A percentile compares a stretch with the other conserved stretches of the same genome.
Conservation (phyloP, 2,329 filamentous ascomycete species). For the Fusarium camptoceras region DNA sequence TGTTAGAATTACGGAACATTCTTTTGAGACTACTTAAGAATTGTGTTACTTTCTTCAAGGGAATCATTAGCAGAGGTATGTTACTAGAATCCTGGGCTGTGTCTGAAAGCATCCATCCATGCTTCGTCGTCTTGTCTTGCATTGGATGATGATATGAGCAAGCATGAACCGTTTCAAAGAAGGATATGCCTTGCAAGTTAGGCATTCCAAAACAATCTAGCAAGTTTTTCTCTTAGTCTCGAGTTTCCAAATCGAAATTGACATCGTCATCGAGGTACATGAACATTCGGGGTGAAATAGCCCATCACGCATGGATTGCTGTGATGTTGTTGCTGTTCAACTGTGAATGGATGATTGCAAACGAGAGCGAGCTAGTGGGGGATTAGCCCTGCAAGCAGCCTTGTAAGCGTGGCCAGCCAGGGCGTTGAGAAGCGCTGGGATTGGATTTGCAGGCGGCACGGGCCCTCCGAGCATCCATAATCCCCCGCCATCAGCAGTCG, state of each 20-base stretch:
- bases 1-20: constrained; percentile 1
- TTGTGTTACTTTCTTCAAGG: neutral
- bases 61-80: neutral
- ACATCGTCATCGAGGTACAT: constrained; percentile 16
- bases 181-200: constrained; percentile 3
- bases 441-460: constrained; percentile 29
- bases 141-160: constrained; percentile 28
- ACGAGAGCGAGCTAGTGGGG: constrained; percentile 29
- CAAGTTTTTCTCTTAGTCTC: neutral
- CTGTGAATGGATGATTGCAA: constrained; percentile 18
- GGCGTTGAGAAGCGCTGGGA: constrained; percentile 35
- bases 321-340: constrained; percentile 14
- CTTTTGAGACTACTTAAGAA: neutral
- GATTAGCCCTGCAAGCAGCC: constrained; percentile 29
- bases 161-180: constrained; percentile 38
- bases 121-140: constrained; percentile 17
- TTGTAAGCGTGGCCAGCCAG: constrained; percentile 21
- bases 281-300: neutral
- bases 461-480: constrained; percentile 14
- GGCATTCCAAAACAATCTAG: constrained; percentile 8
- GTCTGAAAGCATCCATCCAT: constrained; percentile 34
- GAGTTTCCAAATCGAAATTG: neutral
- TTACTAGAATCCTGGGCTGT: neutral
- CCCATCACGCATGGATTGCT: constrained; percentile 10
- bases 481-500: constrained; percentile 15